phyloP scores from a whole-genome alignment of 73 alveolate genomes.

The Loxodes magnus region DNA sequence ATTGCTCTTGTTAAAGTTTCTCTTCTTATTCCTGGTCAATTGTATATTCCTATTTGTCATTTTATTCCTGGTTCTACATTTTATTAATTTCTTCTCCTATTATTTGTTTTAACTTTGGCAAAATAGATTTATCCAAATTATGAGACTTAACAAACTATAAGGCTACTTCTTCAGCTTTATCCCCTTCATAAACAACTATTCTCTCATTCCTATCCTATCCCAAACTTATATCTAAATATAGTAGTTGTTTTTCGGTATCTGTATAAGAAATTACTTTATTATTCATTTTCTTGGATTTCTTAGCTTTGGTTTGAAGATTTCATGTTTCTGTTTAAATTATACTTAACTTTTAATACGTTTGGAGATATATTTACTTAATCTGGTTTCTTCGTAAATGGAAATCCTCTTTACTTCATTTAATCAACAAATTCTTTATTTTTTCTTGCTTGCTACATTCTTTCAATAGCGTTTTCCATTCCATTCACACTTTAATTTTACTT shows the following conservation, averaged over 20 bases:
- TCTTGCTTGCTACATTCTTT: constrained; percentile 20
- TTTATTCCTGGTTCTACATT: no score
- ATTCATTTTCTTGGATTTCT: neutral
- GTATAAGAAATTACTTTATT: neutral
- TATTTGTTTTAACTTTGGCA: no score
- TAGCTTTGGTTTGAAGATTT: neutral
- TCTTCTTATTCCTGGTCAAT: no score
- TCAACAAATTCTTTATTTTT: neutral
- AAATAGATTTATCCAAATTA: constrained; percentile 51
- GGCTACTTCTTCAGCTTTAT: constrained; percentile 63
- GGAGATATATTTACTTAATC: neutral
- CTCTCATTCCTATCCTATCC: constrained; percentile 66
- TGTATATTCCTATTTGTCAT: no score
- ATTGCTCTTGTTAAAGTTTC: no score
- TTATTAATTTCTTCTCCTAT: no score
- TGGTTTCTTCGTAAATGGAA: neutral
- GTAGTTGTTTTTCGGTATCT: constrained; percentile 35
- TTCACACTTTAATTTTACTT: no score
- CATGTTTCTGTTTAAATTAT: neutral
- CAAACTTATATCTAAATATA: constrained; percentile 68
- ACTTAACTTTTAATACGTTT: neutral
- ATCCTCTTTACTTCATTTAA: constrained; percentile 7
- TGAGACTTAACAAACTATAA: constrained; percentile 49
- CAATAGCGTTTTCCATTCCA: constrained; percentile 3
- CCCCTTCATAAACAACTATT: constrained; percentile 74